These are phyloP conservation scores for Royoungia palumana DNA, from an alignment of 768 basidiomycete genomes.

Conservation along the genomic window DNA sequence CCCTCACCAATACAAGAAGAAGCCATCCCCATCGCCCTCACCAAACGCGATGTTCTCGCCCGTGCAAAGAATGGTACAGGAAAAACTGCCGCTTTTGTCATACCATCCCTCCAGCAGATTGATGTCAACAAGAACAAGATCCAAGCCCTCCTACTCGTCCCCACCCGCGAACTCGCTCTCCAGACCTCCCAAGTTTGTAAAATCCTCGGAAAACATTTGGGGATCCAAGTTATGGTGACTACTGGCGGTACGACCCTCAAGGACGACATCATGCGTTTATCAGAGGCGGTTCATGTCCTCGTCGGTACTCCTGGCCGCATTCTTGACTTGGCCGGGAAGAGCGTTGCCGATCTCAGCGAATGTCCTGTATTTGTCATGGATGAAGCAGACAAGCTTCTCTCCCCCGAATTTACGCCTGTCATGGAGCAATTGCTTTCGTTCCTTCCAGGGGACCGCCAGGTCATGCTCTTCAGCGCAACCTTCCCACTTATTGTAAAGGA, in stretches of 20 bases:
- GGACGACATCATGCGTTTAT: slow-evolving; percentile 93
- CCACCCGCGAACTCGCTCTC: slow-evolving; percentile 96
- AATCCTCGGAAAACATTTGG: slow-evolving; percentile 93
- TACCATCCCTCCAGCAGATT: slow-evolving; percentile 92
- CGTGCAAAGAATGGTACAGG: slow-evolving; percentile 97
- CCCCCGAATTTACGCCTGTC: slow-evolving; percentile 96
- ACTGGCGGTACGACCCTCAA: slow-evolving; percentile 97
- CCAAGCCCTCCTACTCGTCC: slow-evolving; percentile 94
- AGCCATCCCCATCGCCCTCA: slow-evolving; percentile 92
- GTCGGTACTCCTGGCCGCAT: slow-evolving; percentile 97
- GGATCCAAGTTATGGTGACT: slow-evolving; percentile 96
- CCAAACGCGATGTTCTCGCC: slow-evolving; percentile 90
- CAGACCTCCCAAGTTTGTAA: slow-evolving; percentile 99
- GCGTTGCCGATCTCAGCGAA: slow-evolving; percentile 88
- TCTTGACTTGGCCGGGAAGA: slow-evolving; percentile 90
- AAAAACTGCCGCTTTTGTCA: slow-evolving; percentile 98
- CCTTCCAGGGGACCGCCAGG: slow-evolving; percentile 83
- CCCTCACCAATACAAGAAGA: slow-evolving; percentile 99
- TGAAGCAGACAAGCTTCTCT: slow-evolving; percentile 97
- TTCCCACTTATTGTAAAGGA: slow-evolving; percentile 99
- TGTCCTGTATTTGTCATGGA: slow-evolving; percentile 99
- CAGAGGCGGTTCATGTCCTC: slow-evolving; percentile 89
- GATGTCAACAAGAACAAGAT: slow-evolving; percentile 83
- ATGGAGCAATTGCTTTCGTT: slow-evolving; percentile 93
- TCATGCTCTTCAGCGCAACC: slow-evolving; percentile 99